Conservation (phyloP, 2,329 filamentous ascomycete species). For the Lasiodiplodia gonubiensis region DNA sequence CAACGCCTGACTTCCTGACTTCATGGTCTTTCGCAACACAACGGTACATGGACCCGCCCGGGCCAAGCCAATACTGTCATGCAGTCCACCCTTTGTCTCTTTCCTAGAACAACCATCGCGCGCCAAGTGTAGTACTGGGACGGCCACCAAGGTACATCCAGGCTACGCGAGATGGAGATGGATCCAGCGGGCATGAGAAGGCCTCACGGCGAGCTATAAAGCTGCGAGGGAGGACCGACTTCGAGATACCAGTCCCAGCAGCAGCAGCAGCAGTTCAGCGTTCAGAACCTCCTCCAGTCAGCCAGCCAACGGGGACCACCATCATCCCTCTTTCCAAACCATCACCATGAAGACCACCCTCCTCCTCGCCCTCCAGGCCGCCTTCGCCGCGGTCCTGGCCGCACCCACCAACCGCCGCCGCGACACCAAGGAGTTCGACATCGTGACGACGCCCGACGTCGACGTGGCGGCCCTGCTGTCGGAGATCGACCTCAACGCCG, state of each 20-base stretch:
- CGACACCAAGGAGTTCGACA: slow-evolving; percentile 22
- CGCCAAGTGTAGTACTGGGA: background rate
- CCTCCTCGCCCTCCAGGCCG: slow-evolving; percentile 8
- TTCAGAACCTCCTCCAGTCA: background rate
- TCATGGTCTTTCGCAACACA: background rate
- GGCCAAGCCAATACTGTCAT: slow-evolving; percentile 20
- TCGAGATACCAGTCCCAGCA: background rate
- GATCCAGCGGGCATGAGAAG: background rate
- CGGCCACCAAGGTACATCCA: background rate
- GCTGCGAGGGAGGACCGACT: background rate
- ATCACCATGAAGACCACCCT: slow-evolving; percentile 14
- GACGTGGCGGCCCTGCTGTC: slow-evolving; percentile 6
- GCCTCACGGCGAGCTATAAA: background rate
- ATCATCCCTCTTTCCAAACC: background rate
- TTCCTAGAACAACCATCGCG: slow-evolving; percentile 7
- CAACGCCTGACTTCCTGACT: slow-evolving; percentile 8
- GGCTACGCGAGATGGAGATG: background rate
- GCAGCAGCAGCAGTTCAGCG: background rate
- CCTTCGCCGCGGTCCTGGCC: slow-evolving; percentile 9
- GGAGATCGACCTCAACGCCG: slow-evolving; percentile 10
- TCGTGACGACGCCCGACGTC: background rate
- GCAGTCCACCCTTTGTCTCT: slow-evolving; percentile 4
- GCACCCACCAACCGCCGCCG: slow-evolving; percentile 2
- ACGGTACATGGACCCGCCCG: background rate
- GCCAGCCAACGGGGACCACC: too few species aligned